Percentiles rank a stretch among this genome's conserved stretches.
These are phyloP conservation scores for Yarrowia alimentaria DNA, from an alignment of 805 yeast genomes.

Conservation along the genomic window DNA sequence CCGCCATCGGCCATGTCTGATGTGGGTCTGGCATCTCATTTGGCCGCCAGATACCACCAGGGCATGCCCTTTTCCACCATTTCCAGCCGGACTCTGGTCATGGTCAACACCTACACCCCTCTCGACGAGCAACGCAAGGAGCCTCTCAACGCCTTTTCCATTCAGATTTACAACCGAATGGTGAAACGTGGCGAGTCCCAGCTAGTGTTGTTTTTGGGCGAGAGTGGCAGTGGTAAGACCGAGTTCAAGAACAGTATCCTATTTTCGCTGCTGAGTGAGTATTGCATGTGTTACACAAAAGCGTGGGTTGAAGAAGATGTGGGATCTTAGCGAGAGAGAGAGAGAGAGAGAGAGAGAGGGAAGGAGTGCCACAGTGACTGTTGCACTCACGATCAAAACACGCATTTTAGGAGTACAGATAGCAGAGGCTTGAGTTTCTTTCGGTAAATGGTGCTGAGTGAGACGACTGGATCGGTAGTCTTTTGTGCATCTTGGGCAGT, in stretches of 20 bases:
- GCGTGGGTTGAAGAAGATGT: too few relatives aligned
- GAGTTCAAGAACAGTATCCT: conserved; percentile 39
- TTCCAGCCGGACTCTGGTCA: conserved; percentile 42
- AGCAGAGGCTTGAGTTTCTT: too few relatives aligned
- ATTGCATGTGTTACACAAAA: too few relatives aligned
- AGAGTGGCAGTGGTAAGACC: conserved; percentile 44
- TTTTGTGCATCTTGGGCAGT: too few relatives aligned
- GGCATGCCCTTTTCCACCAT: conserved; percentile 44
- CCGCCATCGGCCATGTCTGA: conserved; percentile 42
- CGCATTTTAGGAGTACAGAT: too few relatives aligned
- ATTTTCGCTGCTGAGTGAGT: conserved; percentile 34
- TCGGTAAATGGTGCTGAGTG: too few relatives aligned
- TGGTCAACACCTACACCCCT: conserved; percentile 43
- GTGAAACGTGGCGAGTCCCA: conserved; percentile 19
- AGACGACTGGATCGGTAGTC: too few relatives aligned
- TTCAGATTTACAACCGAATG: conserved; percentile 25
- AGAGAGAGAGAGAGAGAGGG: too few relatives aligned
- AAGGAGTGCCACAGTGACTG: too few relatives aligned
- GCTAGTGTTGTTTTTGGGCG: conserved; percentile 43
- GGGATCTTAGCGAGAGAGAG: too few relatives aligned
- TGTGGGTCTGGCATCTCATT: conserved; percentile 44
- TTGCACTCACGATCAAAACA: too few relatives aligned
- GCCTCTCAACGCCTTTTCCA: conserved; percentile 24
- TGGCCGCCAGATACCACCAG: conserved; percentile 45
- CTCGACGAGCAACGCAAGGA: conserved; percentile 27